Evolutionary conservation across 139 green algal genomes (phyloP).

Genomic region (Picochlorum sp.): DNA sequence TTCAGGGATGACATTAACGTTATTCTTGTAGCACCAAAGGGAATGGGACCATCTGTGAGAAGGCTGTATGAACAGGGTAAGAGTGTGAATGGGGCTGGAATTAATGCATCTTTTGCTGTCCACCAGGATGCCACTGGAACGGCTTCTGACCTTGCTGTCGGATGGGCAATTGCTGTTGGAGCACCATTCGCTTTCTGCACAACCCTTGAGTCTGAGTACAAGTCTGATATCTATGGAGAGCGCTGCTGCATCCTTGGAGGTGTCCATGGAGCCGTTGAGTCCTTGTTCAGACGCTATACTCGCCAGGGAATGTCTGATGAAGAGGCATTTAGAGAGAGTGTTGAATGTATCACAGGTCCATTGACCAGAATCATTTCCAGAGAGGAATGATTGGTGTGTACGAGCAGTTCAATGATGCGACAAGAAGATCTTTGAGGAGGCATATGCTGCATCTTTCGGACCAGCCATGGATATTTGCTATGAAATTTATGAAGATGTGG

Average conservation of each 20-base stretch:
- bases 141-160: constrained; percentile 91
- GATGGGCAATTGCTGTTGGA: constrained; percentile 92
- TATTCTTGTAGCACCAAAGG: constrained; percentile 97
- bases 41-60: constrained; percentile 97
- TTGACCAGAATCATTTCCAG: constrained; percentile 90
- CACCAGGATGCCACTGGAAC: constrained; percentile 95
- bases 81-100: constrained; percentile 93
- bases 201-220: constrained; percentile 98
- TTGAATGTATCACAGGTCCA: constrained; percentile 96
- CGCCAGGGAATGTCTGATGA: constrained; percentile 77
- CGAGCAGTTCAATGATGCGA: constrained; percentile 63
- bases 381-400: constrained; percentile 97
- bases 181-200: constrained; percentile 97
- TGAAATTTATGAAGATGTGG: constrained; percentile 98
- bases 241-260: constrained; percentile 93
- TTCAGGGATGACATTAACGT: constrained; percentile 99
- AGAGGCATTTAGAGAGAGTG: constrained; percentile 92
- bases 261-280: constrained; percentile 97
- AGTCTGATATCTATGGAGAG: constrained; percentile 99
- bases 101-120: constrained; percentile 98
- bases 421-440: constrained; percentile 82
- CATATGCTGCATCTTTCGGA: constrained; percentile 80
- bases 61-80: constrained; percentile 98
- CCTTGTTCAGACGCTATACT: constrained; percentile 88
- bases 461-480: constrained; percentile 96